phyloP scores from a whole-genome alignment of 192 early-diverging fungal species.

The Coemansia reversa region DNA sequence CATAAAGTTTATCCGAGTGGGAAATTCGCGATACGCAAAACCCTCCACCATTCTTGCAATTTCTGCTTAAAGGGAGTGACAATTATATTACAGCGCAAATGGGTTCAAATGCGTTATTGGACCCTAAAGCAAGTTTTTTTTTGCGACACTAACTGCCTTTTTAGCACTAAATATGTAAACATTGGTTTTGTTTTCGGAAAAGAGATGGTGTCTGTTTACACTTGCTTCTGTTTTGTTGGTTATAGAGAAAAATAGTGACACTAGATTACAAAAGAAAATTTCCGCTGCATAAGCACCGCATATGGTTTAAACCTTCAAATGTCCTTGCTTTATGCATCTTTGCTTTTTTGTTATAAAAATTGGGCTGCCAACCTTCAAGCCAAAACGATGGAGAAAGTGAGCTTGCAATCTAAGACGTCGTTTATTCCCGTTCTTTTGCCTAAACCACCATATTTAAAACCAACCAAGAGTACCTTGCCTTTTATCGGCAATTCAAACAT shows the following conservation, averaged over 20 bases:
- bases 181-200: neutral
- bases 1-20: neutral
- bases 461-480: neutral
- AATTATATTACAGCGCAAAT: neutral
- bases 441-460: neutral
- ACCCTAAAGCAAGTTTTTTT: neutral
- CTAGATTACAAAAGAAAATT: neutral
- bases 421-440: neutral
- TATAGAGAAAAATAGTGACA: neutral
- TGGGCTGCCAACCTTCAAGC: neutral
- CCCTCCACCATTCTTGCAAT: neutral
- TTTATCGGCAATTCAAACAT: neutral
- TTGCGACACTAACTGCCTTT: neutral
- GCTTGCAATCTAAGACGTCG: neutral
- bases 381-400: neutral
- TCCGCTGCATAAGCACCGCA: neutral
- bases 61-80: neutral
- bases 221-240: neutral
- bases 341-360: neutral
- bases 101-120: neutral
- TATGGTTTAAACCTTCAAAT: neutral
- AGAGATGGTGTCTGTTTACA: neutral
- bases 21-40: neutral
- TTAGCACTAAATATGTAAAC: neutral
- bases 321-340: neutral